Evolutionary conservation across 331 rosid species (phyloP).

Genomic region (Pyrus hybrid): DNA sequence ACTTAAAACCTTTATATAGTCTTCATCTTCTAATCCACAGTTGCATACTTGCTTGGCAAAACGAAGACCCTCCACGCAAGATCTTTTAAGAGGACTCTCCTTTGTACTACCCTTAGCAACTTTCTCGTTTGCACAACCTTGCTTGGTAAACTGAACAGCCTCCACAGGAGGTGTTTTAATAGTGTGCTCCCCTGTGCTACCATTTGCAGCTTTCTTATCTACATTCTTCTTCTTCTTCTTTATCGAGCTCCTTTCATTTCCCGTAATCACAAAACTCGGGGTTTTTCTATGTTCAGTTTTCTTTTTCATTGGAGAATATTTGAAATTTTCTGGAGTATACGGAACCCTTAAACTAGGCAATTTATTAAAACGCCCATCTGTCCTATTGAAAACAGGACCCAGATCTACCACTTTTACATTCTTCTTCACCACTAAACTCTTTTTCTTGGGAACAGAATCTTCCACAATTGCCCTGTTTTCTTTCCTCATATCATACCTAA

Average conservation of each 20-base stretch:
- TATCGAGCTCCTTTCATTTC: not conserved
- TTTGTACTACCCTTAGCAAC: not conserved
- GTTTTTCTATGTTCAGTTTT: too few species aligned
- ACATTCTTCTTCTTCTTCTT: not conserved
- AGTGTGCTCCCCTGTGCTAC: not conserved
- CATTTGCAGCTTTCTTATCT: not conserved
- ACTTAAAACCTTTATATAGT: conserved; percentile 16
- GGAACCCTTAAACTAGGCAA: too few species aligned
- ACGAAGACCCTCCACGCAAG: not conserved
- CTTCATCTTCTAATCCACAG: conserved; percentile 17
- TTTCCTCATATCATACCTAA: not conserved
- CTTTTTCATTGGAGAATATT: too few species aligned
- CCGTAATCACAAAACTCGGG: too few species aligned
- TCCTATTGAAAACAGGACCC: not conserved
- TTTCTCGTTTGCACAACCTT: not conserved
- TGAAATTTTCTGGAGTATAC: too few species aligned
- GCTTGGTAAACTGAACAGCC: too few species aligned
- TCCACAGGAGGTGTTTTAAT: not conserved
- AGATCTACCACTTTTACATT: not conserved
- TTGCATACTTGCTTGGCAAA: not conserved
- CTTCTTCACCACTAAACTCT: not conserved
- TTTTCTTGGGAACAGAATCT: conserved; percentile 2
- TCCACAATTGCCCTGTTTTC: not conserved
- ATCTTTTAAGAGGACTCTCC: not conserved
- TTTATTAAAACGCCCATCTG: not conserved